Conservation (phyloP, 1,284 basidiomycete species). For the Termitomyces sp. region DNA sequence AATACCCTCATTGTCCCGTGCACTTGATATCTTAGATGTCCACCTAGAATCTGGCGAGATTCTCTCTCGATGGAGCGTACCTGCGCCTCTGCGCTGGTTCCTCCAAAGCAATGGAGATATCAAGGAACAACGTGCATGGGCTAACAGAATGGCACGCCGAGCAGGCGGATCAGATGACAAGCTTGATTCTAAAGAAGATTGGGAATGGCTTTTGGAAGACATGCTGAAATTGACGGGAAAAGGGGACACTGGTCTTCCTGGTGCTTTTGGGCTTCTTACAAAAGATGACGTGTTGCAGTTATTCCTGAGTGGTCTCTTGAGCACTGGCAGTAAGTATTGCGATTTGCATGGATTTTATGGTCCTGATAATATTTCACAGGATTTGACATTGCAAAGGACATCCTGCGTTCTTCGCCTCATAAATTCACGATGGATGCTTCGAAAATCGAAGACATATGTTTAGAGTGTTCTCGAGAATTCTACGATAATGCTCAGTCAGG, state of each 20-base stretch:
- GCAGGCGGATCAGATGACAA: conserved; percentile 54
- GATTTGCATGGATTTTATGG: conserved; percentile 8
- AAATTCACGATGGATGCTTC: conserved; percentile 48
- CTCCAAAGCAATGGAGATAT: conserved; percentile 68
- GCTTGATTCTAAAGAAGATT: conserved; percentile 64
- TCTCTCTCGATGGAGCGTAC: conserved; percentile 79
- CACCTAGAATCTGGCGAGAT: conserved; percentile 93
- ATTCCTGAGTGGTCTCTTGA: conserved; percentile 80
- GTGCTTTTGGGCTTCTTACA: conserved; percentile 76
- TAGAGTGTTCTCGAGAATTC: conserved; percentile 79
- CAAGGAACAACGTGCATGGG: conserved; percentile 76
- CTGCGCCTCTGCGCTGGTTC: conserved; percentile 80
- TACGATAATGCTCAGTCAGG: conserved; percentile 91
- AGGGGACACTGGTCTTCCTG: conserved; percentile 56
- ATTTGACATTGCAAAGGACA: conserved; percentile 69
- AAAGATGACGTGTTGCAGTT: conserved; percentile 70
- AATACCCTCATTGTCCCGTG: conserved; percentile 67
- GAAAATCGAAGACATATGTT: conserved; percentile 71
- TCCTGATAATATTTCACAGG: conserved; percentile 41
- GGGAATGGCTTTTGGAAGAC: conserved; percentile 83
- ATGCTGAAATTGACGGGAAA: conserved; percentile 78
- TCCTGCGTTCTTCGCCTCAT: conserved; percentile 54
- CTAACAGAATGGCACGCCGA: conserved; percentile 79
- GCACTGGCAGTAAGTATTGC: conserved; percentile 76
- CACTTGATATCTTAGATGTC: conserved; percentile 86